phyloP scores from a whole-genome alignment of 805 yeast species.

The Ogataea sp. region DNA sequence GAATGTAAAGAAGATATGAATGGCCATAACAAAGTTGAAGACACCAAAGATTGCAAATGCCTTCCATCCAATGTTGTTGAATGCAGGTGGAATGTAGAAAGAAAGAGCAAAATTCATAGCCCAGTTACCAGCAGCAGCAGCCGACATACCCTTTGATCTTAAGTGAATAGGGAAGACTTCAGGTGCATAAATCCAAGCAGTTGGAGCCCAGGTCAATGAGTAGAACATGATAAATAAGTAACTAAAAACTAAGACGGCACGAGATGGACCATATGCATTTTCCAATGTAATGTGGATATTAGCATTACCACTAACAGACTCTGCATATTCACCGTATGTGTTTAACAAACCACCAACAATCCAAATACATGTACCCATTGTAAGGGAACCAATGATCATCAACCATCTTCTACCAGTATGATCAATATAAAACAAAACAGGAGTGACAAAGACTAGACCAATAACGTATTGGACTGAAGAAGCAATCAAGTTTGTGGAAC shows the following conservation, averaged over 20 bases:
- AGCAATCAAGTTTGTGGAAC: slow-evolving; percentile 39
- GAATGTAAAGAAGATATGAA: slow-evolving; percentile 26
- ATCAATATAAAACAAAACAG: slow-evolving; percentile 54
- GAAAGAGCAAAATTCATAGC: slow-evolving; percentile 56
- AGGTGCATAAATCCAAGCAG: slow-evolving; percentile 19
- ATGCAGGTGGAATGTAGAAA: slow-evolving; percentile 45
- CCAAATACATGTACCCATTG: slow-evolving; percentile 24
- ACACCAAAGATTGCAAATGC: slow-evolving; percentile 45
- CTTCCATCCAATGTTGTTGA: slow-evolving; percentile 45
- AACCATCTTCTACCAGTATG: slow-evolving; percentile 61
- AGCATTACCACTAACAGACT: slow-evolving; percentile 22
- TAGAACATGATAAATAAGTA: slow-evolving; percentile 36
- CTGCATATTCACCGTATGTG: slow-evolving; percentile 25
- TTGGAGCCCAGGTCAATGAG: slow-evolving; percentile 37
- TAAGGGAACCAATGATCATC: slow-evolving; percentile 35
- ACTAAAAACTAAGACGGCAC: slow-evolving; percentile 36
- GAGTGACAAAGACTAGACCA: slow-evolving; percentile 43
- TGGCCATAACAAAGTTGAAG: slow-evolving; percentile 37
- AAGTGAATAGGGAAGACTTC: slow-evolving; percentile 2
- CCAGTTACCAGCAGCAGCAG: slow-evolving; percentile 65
- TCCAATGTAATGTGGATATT: slow-evolving; percentile 26
- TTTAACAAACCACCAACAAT: slow-evolving; percentile 36
- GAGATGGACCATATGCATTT: slow-evolving; percentile 32
- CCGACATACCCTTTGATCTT: slow-evolving; percentile 33
- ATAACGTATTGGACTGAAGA: slow-evolving; percentile 49